Percentiles rank a stretch among this genome's conserved stretches.
These are phyloP conservation scores for Oryza glaberrima DNA, from an alignment of 176 grass and related monocot species.

Conservation along the genomic window DNA sequence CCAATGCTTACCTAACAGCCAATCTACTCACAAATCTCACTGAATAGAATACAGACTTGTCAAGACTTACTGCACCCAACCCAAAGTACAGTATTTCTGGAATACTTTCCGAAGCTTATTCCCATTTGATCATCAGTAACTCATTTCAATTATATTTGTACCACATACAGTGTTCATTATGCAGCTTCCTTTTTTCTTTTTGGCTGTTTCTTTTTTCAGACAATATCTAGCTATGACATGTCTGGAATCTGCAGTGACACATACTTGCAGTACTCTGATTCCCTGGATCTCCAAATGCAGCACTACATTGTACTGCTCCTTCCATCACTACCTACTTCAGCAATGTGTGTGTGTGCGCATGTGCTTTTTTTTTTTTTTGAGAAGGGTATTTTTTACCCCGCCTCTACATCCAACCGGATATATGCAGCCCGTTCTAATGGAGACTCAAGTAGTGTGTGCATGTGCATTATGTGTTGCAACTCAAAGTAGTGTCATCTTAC, in stretches of 20 bases:
- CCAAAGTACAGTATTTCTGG: constrained; percentile 6
- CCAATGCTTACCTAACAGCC: not conserved
- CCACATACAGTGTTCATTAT: not conserved
- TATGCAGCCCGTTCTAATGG: no score
- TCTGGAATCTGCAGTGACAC: constrained; percentile 8
- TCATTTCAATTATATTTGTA: not conserved
- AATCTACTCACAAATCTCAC: not conserved
- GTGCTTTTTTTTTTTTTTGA: no score
- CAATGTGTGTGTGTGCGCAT: not conserved
- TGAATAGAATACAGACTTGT: not conserved
- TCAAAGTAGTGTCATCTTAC: not conserved
- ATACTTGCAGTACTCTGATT: not conserved
- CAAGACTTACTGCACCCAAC: not conserved
- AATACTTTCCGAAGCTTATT: not conserved
- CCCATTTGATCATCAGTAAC: not conserved
- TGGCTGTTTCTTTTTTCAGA: not conserved
- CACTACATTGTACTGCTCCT: no score
- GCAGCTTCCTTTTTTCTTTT: not conserved
- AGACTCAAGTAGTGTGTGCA: not conserved
- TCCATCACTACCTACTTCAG: not conserved
- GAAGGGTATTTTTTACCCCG: no score
- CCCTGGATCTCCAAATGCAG: not conserved
- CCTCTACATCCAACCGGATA: no score
- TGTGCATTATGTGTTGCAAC: constrained; percentile 20
- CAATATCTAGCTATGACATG: not conserved